phyloP scores from a whole-genome alignment of 306 rosid species.

The Ochetophila trinervis region DNA sequence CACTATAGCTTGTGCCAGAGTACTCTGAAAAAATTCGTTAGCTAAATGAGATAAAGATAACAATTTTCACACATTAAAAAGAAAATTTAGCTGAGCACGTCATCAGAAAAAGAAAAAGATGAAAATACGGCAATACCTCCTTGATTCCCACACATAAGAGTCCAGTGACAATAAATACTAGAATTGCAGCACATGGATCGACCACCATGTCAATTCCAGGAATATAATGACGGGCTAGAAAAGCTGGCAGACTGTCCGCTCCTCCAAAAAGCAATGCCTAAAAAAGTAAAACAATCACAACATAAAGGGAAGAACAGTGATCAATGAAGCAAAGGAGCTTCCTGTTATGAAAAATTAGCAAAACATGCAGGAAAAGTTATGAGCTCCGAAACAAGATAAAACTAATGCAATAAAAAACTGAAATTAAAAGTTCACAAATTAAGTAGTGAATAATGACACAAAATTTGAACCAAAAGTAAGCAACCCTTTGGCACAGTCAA shows the following conservation, averaged over 20 bases:
- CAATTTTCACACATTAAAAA: neutral
- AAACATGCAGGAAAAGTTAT: neutral
- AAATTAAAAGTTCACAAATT: neutral
- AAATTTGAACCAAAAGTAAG: too few species aligned
- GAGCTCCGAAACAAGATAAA: neutral
- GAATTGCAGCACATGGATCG: slow-evolving; percentile 88
- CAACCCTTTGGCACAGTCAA: too few species aligned
- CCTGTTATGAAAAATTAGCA: neutral
- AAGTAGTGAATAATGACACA: too few species aligned
- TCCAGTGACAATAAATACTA: slow-evolving; percentile 70
- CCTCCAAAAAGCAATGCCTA: slow-evolving; percentile 91
- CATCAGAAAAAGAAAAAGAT: slow-evolving; percentile 2
- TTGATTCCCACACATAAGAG: slow-evolving; percentile 84
- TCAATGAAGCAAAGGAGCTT: neutral
- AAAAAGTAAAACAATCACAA: slow-evolving; percentile 10
- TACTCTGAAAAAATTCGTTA: slow-evolving; percentile 60
- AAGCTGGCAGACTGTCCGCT: slow-evolving; percentile 55
- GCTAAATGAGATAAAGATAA: neutral
- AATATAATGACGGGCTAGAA: slow-evolving; percentile 67
- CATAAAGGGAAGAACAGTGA: neutral
- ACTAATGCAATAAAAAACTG: neutral
- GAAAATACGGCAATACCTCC: slow-evolving; percentile 50
- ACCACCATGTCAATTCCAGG: slow-evolving; percentile 63
- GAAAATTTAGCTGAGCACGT: neutral
- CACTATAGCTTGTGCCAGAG: slow-evolving; percentile 62